Conservation (phyloP, 805 yeast genomes). For the Candida qinlingensis region DNA sequence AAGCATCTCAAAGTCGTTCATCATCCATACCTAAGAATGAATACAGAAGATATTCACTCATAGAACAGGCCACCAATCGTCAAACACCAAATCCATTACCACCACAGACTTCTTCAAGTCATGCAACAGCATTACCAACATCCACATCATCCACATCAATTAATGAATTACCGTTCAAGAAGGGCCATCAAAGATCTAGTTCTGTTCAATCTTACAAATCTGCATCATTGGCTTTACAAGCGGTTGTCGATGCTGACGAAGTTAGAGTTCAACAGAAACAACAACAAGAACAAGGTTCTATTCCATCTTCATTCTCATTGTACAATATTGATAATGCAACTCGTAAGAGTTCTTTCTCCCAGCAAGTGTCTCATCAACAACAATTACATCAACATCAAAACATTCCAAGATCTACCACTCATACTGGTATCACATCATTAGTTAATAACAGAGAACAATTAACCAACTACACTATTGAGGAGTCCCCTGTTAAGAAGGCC, state of each 20-base stretch:
- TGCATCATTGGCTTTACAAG: slow-evolving; percentile 66
- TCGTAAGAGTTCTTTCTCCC: slow-evolving; percentile 13
- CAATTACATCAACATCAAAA: slow-evolving; percentile 9
- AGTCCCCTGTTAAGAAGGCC: slow-evolving; percentile 20
- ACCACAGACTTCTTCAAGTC: slow-evolving; percentile 64
- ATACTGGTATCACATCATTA: slow-evolving; percentile 24
- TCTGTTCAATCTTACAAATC: slow-evolving; percentile 40
- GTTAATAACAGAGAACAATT: slow-evolving; percentile 6
- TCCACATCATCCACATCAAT: slow-evolving; percentile 29
- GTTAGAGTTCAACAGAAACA: slow-evolving; percentile 17
- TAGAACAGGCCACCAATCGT: slow-evolving; percentile 38
- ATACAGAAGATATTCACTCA: slow-evolving; percentile 35
- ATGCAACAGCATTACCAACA: slow-evolving; percentile 46
- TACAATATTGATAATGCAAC: slow-evolving; percentile 15
- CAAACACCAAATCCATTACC: slow-evolving; percentile 48
- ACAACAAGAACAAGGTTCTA: neutral
- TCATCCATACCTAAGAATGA: slow-evolving; percentile 14
- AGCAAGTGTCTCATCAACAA: slow-evolving; percentile 9
- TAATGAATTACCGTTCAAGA: slow-evolving; percentile 15
- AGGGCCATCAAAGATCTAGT: slow-evolving; percentile 32
- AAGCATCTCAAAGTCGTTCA: slow-evolving; percentile 17
- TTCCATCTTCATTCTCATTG: slow-evolving; percentile 17
- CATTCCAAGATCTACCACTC: slow-evolving; percentile 33
- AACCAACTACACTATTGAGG: slow-evolving; percentile 18
- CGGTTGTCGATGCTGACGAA: slow-evolving; percentile 62